These are phyloP conservation scores for Mucor sp. DNA, from an alignment of 371 early-diverging fungal genomes.

Conservation along the genomic window DNA sequence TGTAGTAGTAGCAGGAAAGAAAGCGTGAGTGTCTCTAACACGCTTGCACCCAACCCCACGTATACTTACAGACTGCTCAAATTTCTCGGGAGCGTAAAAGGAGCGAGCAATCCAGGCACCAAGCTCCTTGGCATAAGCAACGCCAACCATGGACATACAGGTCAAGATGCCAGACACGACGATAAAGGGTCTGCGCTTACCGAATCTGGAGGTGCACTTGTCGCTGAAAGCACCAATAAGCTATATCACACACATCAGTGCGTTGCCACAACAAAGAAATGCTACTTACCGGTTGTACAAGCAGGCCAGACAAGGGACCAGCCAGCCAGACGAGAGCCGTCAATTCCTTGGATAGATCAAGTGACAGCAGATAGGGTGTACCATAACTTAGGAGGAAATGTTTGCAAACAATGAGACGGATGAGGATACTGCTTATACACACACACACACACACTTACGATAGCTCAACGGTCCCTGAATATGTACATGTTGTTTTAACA, in stretches of 20 bases:
- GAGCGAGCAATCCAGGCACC: conserved; percentile 30
- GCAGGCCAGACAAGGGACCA: conserved; percentile 74
- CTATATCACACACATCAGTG: conserved; percentile 25
- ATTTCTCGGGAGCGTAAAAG: conserved; percentile 4
- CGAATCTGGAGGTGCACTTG: conserved; percentile 49
- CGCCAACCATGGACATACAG: conserved; percentile 57
- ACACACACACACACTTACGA: conserved; percentile 36
- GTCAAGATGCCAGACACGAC: conserved; percentile 56
- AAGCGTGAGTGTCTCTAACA: background rate
- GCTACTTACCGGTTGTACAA: conserved; percentile 39
- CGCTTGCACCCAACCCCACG: background rate
- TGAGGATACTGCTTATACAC: no score
- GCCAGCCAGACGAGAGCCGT: conserved; percentile 79
- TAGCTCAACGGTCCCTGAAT: conserved; percentile 58
- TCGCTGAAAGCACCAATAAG: conserved; percentile 67
- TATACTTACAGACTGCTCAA: conserved; percentile 4
- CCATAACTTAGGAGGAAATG: conserved; percentile 61
- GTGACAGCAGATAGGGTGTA: conserved; percentile 74
- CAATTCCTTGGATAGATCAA: conserved; percentile 66
- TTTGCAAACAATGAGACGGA: no score
- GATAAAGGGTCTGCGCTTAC: conserved; percentile 61
- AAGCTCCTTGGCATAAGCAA: conserved; percentile 67
- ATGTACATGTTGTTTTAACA: background rate
- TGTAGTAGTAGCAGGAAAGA: background rate
- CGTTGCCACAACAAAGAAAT: background rate